Percentiles rank a stretch among this genome's conserved stretches.
Evolutionary conservation across 2,329 filamentous ascomycete genomes (phyloP).

Genomic region (Venturia carpophila): DNA sequence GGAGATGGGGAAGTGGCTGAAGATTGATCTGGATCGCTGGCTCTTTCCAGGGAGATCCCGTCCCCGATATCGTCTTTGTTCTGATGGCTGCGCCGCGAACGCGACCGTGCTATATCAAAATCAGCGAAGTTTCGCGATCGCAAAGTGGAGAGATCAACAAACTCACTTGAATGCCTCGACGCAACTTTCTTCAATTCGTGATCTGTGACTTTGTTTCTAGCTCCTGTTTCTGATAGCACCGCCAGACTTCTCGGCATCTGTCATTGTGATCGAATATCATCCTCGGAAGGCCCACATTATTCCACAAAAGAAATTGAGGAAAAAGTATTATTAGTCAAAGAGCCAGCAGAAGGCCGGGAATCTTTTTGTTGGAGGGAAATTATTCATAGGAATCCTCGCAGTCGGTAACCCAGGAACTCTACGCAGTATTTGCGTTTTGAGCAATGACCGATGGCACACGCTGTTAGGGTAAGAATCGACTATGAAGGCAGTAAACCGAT

Average conservation of each 20-base stretch:
- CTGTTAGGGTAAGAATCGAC: neutral
- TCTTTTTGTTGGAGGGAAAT: neutral
- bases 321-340: neutral
- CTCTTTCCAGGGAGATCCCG: constrained; percentile 22
- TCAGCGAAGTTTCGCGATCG: neutral
- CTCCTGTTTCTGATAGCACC: neutral
- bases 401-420: neutral
- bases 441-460: neutral
- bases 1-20: constrained; percentile 18
- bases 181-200: neutral
- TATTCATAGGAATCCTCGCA: neutral
- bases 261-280: neutral
- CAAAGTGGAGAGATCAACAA: neutral
- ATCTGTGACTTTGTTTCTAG: constrained; percentile 9
- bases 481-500: neutral
- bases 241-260: neutral
- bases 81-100: constrained; percentile 22
- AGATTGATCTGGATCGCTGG: constrained; percentile 16
- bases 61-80: constrained; percentile 24
- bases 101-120: constrained; percentile 4
- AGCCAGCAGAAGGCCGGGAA: neutral
- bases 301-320: neutral
- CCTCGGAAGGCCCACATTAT: neutral
- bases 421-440: neutral
- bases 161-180: neutral